A percentile compares a stretch with the other conserved stretches of the same genome.
phyloP scores from a whole-genome alignment of 345 rosid species.

The Limnanthes douglasii region DNA sequence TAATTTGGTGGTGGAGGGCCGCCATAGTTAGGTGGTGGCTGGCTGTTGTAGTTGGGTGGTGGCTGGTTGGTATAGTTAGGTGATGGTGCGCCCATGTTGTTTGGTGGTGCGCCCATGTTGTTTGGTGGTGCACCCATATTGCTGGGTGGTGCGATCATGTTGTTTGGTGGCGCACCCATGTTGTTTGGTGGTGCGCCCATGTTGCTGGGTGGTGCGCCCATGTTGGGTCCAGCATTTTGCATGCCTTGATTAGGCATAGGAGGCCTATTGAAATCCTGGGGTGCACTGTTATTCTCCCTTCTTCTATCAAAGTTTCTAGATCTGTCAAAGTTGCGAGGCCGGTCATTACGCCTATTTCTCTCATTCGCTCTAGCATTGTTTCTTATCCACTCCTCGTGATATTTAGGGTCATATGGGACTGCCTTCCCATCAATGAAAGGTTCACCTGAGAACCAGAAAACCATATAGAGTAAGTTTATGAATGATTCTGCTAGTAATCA shows the following conservation, averaged over 20 bases:
- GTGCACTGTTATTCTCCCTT: slow-evolving; percentile 47
- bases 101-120: slow-evolving; percentile 7
- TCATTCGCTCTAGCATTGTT: slow-evolving; percentile 84
- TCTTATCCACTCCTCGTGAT: slow-evolving; percentile 96
- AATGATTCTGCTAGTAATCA: neutral
- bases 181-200: slow-evolving; percentile 8
- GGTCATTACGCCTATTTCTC: slow-evolving; percentile 73
- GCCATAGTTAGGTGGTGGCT: slow-evolving; percentile 10
- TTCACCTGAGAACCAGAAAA: slow-evolving; percentile 37
- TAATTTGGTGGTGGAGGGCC: slow-evolving; percentile 10
- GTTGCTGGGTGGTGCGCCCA: slow-evolving; percentile 15
- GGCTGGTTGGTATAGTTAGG: slow-evolving; percentile 12
- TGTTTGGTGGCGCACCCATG: slow-evolving; percentile 11
- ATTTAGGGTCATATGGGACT: slow-evolving; percentile 91
- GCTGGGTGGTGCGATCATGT: too few relatives aligned
- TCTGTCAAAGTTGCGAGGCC: slow-evolving; percentile 59
- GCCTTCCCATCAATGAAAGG: slow-evolving; percentile 93
- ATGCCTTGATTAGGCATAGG: slow-evolving; percentile 17
- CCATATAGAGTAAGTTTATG: neutral
- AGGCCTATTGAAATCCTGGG: slow-evolving; percentile 15
- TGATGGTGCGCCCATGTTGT: slow-evolving; percentile 12
- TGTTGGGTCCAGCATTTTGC: slow-evolving; percentile 20
- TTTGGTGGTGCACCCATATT: slow-evolving; percentile 17
- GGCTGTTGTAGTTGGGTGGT: too few relatives aligned
- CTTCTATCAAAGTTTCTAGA: slow-evolving; percentile 89